phyloP scores from a whole-genome alignment of 208 protist species.

The Acanthamoeba triangularis region DNA sequence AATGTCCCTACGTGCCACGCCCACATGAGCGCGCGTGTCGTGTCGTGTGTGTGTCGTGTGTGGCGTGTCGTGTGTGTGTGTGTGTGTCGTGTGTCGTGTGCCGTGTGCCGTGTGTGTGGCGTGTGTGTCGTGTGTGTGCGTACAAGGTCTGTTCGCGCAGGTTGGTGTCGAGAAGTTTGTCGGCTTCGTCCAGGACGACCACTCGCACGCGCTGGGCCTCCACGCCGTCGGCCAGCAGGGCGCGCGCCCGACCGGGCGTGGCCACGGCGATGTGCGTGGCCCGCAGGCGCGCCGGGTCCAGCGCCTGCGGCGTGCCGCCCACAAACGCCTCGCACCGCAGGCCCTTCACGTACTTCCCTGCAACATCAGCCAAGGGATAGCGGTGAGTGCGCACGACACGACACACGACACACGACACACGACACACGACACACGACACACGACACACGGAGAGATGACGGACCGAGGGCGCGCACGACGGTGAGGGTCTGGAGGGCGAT shows the following conservation, averaged over 20 bases:
- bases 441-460: constrained; percentile 90
- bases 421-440: no score
- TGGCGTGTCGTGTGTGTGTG: no score
- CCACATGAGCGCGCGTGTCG: no score
- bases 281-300: neutral
- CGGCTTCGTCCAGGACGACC: constrained; percentile 40
- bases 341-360: neutral
- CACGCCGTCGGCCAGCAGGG: neutral
- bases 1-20: neutral
- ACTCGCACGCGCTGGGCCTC: neutral
- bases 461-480: constrained; percentile 94
- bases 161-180: constrained; percentile 37
- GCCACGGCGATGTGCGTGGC: constrained; percentile 36
- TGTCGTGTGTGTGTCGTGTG: neutral
- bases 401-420: no score
- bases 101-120: no score
- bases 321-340: constrained; percentile 40
- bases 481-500: constrained; percentile 52
- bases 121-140: no score
- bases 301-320: constrained; percentile 19
- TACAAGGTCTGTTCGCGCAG: constrained; percentile 8
- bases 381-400: neutral
- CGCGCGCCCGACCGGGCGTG: constrained; percentile 38
- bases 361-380: neutral
- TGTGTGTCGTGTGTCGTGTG: neutral